Evolutionary conservation across 495 filamentous ascomycete species (phyloP), one percentile per base, ranked within the genome.

Genomic region (Aeminium ludgeri): DNA sequence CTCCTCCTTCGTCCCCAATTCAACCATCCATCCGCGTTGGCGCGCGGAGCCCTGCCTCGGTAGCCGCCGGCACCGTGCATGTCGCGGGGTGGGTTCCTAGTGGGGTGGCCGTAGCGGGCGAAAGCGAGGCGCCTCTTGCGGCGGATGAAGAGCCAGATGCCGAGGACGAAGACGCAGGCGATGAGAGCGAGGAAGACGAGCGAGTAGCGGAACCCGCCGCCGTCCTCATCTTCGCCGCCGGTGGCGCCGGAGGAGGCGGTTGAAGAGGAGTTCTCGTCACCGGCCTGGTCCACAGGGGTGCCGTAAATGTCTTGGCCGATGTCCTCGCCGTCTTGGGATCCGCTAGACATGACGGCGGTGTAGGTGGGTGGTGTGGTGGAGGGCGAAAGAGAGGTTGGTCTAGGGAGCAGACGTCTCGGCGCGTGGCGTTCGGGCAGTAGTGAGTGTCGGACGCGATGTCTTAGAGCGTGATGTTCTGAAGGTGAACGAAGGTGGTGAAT

Each of bases 111-210:
- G 13, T 57, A 45, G 6, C 57, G 39, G 25, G 54, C 49, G 18
- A 5, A 47, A 49, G 16, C 41, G 31, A 2, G 32, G 43, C 19
- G 44, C 47, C 50, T 50, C 41, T 50, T 45, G 10, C 55, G 45
- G 13, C 48, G 45, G 28, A 51, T 56, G 16, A 62, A 12, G 30
- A 54, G 32, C 28, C 41, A 61, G 23, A 56, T 27, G 18, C 29
- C 36, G 1, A 59, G 15, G 20, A 37, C 49, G 15, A 58, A 31
- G 4, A 60, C 20, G 32, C 52, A 18, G 23, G 56, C 41, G 40
- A 59, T 38, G 27, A 59, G 16, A 38, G 54, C 56, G 27, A 64
- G 48, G 43, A 65, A 59, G 38, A 60, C 41, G 55, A 65, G 64
- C 45, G 62, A 63, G 44, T 59, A 61, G 47, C 61, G 60, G 36